Evolutionary conservation across 2,329 filamentous ascomycete species (phyloP), one percentile per base, ranked within the genome.

Genomic region (Penicillium sp.): DNA sequence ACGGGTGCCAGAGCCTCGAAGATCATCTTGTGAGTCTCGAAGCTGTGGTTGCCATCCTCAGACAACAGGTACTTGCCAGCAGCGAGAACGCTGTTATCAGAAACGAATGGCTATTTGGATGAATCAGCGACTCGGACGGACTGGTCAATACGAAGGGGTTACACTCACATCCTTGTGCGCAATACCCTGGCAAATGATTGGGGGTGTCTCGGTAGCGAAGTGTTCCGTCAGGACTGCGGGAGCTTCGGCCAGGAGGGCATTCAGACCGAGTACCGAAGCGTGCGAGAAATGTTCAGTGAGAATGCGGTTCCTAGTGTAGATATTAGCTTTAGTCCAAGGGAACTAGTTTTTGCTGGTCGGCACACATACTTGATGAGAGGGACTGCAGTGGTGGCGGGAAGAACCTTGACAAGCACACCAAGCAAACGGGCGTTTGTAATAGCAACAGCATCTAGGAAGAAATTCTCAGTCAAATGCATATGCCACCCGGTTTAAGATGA

Each of bases 391-490:
- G 94, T 86, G 19, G 77, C 67, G 1, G 88, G 82, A 5, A 97
- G 78, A 47, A 90, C 89, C 70, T 89, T 91, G 56, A 96, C 84
- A 36, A 98, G 77, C 2, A 88, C 89, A 34, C 90, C 91, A 10
- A 98, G 78, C 11, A 98, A 78, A 60, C 86, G 89, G 18, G 93
- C 89, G 58, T 94, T 89, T 6, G 90, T 95, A 39, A 95, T 87
- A 9, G 84, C 83, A 80, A 94, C 91, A 11, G 80, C 62, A 58
- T 80, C 79, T 51, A 14, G n/a, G n/a, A n/a, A 2, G 7, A 8
- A 18, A 16, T 18, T 66, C 33, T 38, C 27, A 18, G 41, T 33
- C 27, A n/a, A n/a, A n/a, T n/a, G n/a, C n/a, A n/a, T n/a, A n/a
- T n/a, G n/a, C n/a, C n/a, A n/a, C n/a, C n/a, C n/a, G n/a, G n/a